phyloP scores from a whole-genome alignment of 2,329 filamentous ascomycete species.

The Trichophaea hybrida region DNA sequence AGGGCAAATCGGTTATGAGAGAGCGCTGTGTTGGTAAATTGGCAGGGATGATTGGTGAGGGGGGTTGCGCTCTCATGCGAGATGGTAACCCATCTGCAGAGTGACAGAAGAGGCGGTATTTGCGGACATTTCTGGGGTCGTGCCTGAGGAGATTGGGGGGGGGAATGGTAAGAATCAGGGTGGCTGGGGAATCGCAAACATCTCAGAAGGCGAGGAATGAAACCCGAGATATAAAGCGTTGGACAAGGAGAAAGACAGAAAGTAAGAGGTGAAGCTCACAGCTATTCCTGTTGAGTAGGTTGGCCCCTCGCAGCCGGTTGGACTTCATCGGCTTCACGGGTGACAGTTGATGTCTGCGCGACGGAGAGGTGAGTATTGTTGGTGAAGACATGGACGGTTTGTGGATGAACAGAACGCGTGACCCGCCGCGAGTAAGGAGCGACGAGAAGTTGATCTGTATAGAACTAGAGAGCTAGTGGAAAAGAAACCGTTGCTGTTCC shows the following conservation, averaged over 20 bases:
- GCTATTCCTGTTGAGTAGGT: background rate
- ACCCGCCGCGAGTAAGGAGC: background rate
- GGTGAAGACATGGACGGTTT: background rate
- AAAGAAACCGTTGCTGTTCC: too few relatives aligned
- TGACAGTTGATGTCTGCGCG: slow-evolving; percentile 3
- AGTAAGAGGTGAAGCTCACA: background rate
- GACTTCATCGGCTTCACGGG: slow-evolving; percentile 6
- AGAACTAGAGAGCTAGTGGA: too few relatives aligned
- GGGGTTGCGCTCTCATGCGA: background rate
- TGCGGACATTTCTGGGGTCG: background rate
- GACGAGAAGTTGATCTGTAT: too few relatives aligned
- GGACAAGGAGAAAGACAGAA: background rate
- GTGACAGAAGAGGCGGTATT: background rate
- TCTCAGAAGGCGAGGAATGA: background rate
- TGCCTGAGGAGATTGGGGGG: background rate
- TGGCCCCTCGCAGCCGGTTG: background rate
- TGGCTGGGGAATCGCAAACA: background rate
- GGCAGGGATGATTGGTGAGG: background rate
- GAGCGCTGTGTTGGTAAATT: background rate
- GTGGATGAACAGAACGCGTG: background rate
- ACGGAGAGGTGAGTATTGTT: background rate
- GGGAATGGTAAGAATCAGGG: background rate
- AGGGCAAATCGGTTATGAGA: background rate
- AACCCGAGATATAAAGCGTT: background rate
- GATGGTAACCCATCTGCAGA: background rate